Conservation (phyloP, 2,329 filamentous ascomycete species). For the Cladosporium sp. region DNA sequence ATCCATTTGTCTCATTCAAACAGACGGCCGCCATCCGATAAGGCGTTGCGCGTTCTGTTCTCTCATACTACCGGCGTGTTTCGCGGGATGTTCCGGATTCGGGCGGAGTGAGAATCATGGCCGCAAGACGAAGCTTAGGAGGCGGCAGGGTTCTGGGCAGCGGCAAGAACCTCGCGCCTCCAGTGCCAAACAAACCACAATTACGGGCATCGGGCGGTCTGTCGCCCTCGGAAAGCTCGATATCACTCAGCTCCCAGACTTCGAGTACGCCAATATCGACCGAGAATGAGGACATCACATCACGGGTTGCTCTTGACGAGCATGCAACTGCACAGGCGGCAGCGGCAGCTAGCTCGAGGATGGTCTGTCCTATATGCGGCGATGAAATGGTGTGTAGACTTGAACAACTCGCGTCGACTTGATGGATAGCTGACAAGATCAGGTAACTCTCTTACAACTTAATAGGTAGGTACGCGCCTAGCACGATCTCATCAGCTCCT, state of each 20-base stretch:
- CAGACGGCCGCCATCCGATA: not conserved
- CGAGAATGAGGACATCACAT: constrained; percentile 71
- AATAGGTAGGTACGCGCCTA: constrained; percentile 57
- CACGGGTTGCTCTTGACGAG: constrained; percentile 71
- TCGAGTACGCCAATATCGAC: constrained; percentile 69
- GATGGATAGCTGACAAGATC: constrained; percentile 23
- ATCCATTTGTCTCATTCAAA: not conserved
- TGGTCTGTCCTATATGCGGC: constrained; percentile 95
- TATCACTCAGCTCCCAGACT: constrained; percentile 71
- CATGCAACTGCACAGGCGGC: constrained; percentile 52
- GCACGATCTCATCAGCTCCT: not conserved
- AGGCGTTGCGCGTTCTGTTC: not conserved
- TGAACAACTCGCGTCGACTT: not conserved
- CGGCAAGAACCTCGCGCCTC: constrained; percentile 71
- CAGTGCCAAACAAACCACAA: constrained; percentile 20
- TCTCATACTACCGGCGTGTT: not conserved
- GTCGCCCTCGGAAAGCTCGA: constrained; percentile 66
- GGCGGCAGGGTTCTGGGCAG: constrained; percentile 88
- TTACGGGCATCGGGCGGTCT: constrained; percentile 45
- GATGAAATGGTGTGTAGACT: constrained; percentile 78
- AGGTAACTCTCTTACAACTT: constrained; percentile 89
- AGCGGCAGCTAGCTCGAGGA: constrained; percentile 57
- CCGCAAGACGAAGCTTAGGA: constrained; percentile 74
- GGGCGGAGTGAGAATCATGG: constrained; percentile 52
- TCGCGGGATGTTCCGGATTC: not conserved